phyloP scores from a whole-genome alignment of 805 yeast genomes.

The Limtongia smithiae region DNA sequence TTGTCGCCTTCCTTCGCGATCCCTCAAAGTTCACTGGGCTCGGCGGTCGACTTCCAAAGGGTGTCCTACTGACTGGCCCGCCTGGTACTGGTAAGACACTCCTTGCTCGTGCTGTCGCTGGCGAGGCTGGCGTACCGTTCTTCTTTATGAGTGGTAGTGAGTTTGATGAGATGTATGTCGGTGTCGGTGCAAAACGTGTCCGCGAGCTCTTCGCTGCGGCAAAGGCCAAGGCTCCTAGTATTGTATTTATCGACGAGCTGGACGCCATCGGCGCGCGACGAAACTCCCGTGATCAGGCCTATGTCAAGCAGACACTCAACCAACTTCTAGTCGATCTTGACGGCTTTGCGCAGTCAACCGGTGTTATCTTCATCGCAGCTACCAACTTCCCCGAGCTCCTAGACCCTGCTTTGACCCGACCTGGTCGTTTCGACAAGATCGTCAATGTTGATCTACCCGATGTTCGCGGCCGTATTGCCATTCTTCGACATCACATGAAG shows the following conservation, averaged over 20 bases:
- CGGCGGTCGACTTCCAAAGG: conserved; percentile 97
- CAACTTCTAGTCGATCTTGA: conserved; percentile 94
- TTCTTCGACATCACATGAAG: conserved; percentile 83
- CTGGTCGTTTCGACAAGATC: conserved; percentile 95
- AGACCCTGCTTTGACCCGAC: conserved; percentile 96
- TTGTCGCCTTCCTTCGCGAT: conserved; percentile 95
- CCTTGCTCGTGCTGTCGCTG: conserved; percentile 96
- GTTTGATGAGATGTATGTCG: conserved; percentile 96
- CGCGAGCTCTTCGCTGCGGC: conserved; percentile 93
- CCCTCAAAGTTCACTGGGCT: conserved; percentile 94
- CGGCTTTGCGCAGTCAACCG: conserved; percentile 72
- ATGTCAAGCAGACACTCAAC: conserved; percentile 94
- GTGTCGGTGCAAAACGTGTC: conserved; percentile 98
- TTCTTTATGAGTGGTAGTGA: conserved; percentile 98
- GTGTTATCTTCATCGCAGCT: conserved; percentile 95
- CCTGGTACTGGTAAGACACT: conserved; percentile 99
- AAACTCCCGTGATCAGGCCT: conserved; percentile 96
- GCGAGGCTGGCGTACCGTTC: conserved; percentile 98
- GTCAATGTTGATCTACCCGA: conserved; percentile 96
- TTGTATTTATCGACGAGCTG: conserved; percentile 93
- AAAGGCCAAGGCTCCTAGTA: conserved; percentile 92
- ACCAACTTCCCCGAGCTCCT: conserved; percentile 96
- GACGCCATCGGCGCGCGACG: conserved; percentile 99
- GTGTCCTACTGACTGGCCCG: conserved; percentile 94
- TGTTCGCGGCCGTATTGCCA: conserved; percentile 94